Evolutionary conservation across 495 filamentous ascomycete species (phyloP).

Genomic region (Stereocaulon alpinum): DNA sequence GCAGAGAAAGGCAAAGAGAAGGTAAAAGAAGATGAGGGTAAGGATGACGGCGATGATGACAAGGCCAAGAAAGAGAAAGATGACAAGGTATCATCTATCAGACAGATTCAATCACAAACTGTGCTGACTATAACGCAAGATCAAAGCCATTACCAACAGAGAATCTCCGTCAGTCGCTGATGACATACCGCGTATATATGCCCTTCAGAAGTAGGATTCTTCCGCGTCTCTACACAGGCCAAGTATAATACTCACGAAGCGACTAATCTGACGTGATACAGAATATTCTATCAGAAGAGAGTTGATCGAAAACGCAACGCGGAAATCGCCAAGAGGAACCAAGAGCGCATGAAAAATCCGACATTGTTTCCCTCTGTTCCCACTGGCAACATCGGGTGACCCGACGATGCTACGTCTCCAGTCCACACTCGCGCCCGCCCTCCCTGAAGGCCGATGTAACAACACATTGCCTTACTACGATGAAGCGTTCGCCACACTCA

Average conservation of each 20-base stretch:
- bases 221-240: neutral
- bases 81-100: conserved; percentile 35
- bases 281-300: conserved; percentile 78
- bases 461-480: neutral
- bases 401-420: neutral
- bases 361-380: conserved; percentile 77
- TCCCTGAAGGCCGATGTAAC: neutral
- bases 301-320: conserved; percentile 66
- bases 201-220: conserved; percentile 61
- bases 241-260: neutral
- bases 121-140: conserved; percentile 15
- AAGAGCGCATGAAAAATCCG: conserved; percentile 70
- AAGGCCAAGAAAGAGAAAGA: conserved; percentile 49
- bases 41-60: conserved; percentile 36
- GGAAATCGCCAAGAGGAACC: conserved; percentile 72
- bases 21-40: conserved; percentile 32
- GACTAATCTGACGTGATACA: conserved; percentile 30
- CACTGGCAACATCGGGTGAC: conserved; percentile 40
- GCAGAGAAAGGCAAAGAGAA: conserved; percentile 29
- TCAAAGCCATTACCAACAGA: conserved; percentile 23
- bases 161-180: conserved; percentile 29
- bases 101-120: neutral
- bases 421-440: neutral
- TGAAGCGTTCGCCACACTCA: too few species aligned
- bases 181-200: conserved; percentile 63